These are phyloP conservation scores for Pinus tabuliformis DNA, from an alignment of 75 land plant species.

Conservation along the genomic window DNA sequence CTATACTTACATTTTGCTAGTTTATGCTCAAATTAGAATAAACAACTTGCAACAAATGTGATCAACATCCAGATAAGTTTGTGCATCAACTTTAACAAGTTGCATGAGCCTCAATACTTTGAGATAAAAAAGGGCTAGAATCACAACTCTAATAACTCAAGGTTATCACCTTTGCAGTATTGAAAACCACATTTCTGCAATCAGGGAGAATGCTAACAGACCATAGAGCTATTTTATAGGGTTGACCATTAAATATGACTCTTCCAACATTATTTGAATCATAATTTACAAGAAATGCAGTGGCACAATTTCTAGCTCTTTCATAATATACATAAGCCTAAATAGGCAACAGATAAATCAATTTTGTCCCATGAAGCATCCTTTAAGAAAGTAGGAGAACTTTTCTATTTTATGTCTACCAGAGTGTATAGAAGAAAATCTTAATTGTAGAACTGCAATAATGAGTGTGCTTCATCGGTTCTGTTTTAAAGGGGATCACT, in stretches of 20 bases:
- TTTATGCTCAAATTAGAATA: neutral
- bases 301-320: constrained; percentile 37
- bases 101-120: neutral
- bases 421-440: too few species aligned
- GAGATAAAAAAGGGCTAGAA: too few species aligned
- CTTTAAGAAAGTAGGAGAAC: neutral
- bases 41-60: neutral
- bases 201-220: constrained; percentile 84
- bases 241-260: constrained; percentile 28
- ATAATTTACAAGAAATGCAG: constrained; percentile 74
- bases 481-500: neutral
- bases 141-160: neutral
- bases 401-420: neutral
- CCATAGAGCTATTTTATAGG: constrained; percentile 68
- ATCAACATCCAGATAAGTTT: neutral
- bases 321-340: constrained; percentile 64
- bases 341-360: neutral
- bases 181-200: constrained; percentile 62
- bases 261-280: constrained; percentile 33
- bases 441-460: too few species aligned
- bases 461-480: too few species aligned
- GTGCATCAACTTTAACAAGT: neutral
- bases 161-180: constrained; percentile 58
- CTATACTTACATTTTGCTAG: neutral
- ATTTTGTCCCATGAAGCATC: neutral